These are phyloP conservation scores for Dalechampia spathulata DNA, from an alignment of 441 rosid genomes.

Conservation along the genomic window DNA sequence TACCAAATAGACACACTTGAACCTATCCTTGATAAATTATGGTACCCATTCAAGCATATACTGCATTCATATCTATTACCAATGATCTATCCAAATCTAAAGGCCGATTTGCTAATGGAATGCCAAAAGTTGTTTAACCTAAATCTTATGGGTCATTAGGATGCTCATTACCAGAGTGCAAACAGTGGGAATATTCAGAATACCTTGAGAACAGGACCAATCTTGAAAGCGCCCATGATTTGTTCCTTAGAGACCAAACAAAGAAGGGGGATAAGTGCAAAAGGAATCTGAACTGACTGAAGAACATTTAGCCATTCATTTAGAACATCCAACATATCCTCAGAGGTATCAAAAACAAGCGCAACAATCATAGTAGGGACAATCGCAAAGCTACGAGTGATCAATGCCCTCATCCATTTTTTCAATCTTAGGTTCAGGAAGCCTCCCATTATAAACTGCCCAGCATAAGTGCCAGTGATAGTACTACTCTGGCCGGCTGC, in stretches of 20 bases:
- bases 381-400: slow-evolving; percentile 81
- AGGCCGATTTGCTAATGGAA: not conserved
- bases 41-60: too few relatives aligned
- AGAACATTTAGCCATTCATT: slow-evolving; percentile 93
- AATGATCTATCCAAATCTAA: not conserved
- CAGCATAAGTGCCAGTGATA: slow-evolving; percentile 83
- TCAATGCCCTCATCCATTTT: slow-evolving; percentile 90
- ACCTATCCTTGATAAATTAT: too few relatives aligned
- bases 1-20: too few relatives aligned
- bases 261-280: slow-evolving; percentile 78
- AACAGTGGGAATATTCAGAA: slow-evolving; percentile 2
- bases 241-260: slow-evolving; percentile 71
- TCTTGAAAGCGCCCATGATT: slow-evolving; percentile 73
- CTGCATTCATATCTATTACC: too few relatives aligned
- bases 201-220: slow-evolving; percentile 65
- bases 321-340: slow-evolving; percentile 55
- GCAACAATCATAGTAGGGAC: slow-evolving; percentile 78
- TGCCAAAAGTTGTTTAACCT: not conserved
- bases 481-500: slow-evolving; percentile 98
- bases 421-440: slow-evolving; percentile 67
- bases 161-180: not conserved
- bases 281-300: slow-evolving; percentile 82
- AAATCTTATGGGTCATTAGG: not conserved
- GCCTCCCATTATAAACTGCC: slow-evolving; percentile 97
- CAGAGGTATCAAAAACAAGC: slow-evolving; percentile 57